A percentile compares a stretch with the other conserved stretches of the same genome.
Evolutionary conservation across 108 stramenopile genomes (phyloP).

Genomic region (Pseudonitzschia multistriata): DNA sequence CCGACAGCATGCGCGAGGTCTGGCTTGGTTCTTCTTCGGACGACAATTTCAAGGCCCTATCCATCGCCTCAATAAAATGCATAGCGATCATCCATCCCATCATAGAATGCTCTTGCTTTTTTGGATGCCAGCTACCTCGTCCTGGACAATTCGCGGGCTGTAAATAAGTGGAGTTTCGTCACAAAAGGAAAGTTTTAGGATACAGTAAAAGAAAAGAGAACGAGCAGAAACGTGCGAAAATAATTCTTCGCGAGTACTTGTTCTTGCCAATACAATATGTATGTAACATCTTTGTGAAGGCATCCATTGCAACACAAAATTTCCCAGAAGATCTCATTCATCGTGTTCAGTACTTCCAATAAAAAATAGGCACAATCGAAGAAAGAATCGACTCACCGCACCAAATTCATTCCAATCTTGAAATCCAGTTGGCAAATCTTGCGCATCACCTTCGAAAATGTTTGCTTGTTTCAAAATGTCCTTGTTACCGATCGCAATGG

Average conservation of each 20-base stretch:
- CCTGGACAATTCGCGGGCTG: constrained; percentile 63
- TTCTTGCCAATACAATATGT: too few relatives aligned
- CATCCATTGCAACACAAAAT: too few relatives aligned
- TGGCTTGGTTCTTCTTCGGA: neutral
- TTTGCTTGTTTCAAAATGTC: constrained; percentile 28
- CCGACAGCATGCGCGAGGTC: neutral
- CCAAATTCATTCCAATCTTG: constrained; percentile 84
- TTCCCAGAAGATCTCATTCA: too few relatives aligned
- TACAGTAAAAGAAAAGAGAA: too few relatives aligned
- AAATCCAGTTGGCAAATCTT: constrained; percentile 58
- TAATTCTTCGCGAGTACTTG: too few relatives aligned
- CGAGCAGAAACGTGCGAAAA: too few relatives aligned
- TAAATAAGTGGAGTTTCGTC: neutral
- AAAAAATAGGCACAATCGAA: too few relatives aligned
- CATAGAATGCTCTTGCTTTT: constrained; percentile 72
- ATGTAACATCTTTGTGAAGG: too few relatives aligned
- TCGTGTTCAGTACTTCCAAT: too few relatives aligned
- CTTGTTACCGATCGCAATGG: constrained; percentile 55
- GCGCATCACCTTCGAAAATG: constrained; percentile 26
- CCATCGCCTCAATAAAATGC: constrained; percentile 74
- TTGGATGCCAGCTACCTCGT: constrained; percentile 82
- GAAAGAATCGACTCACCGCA: constrained; percentile 27
- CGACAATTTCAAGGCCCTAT: constrained; percentile 43
- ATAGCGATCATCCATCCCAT: constrained; percentile 81
- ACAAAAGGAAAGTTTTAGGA: too few relatives aligned